Percentiles rank a stretch among this genome's conserved stretches.
These are phyloP conservation scores for Babesia bovis DNA, from an alignment of 169 alveolate species.

Conservation along the genomic window DNA sequence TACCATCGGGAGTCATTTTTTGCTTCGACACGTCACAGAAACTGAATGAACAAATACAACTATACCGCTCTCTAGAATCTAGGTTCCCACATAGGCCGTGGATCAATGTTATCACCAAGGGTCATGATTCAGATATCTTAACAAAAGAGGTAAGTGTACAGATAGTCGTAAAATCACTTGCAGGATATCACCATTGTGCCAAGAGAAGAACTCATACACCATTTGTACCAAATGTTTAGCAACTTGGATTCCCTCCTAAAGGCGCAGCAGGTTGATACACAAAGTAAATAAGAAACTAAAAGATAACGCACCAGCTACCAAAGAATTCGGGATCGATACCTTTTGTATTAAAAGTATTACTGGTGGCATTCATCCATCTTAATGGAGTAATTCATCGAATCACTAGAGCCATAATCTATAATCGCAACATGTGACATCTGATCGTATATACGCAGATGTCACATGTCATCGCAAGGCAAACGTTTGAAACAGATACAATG, in stretches of 20 bases:
- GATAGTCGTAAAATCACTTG: neutral
- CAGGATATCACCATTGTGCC: conserved; percentile 23
- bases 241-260: conserved; percentile 1
- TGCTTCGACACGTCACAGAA: conserved; percentile 53
- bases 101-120: conserved; percentile 50
- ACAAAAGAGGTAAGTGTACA: neutral
- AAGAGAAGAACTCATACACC: neutral
- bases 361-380: neutral
- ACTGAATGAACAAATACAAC: conserved; percentile 40
- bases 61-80: conserved; percentile 35
- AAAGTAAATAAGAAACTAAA: neutral
- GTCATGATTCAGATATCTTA: neutral
- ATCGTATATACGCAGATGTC: too few species aligned
- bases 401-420: too few species aligned
- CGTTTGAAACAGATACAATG: too few species aligned
- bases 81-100: conserved; percentile 69
- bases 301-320: neutral
- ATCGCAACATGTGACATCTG: too few species aligned
- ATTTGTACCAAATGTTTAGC: neutral
- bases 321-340: too few species aligned
- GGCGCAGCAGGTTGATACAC: neutral
- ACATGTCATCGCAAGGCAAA: too few species aligned
- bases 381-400: neutral
- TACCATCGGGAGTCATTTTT: conserved; percentile 61
- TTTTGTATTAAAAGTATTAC: too few species aligned